Evolutionary conservation across 495 filamentous ascomycete genomes (phyloP), one percentile per base, ranked within the genome.

Genomic region (Tuber borchii): DNA sequence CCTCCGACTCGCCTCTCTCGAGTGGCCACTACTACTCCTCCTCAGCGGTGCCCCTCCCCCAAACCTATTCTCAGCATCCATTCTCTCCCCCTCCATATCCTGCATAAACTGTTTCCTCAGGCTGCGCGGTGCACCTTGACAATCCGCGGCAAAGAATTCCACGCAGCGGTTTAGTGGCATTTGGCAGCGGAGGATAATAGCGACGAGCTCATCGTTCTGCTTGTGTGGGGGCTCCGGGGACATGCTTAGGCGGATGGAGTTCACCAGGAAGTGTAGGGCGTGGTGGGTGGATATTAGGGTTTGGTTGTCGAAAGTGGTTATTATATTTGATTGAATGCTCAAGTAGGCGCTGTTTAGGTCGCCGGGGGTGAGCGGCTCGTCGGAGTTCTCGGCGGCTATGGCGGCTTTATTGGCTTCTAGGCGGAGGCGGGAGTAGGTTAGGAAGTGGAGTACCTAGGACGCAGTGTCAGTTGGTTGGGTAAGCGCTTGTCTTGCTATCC

Each of bases 1-100:
- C 22, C 87, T 84, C 77, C 87, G 88, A 76, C 88, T 89, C 75
- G 86, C 87, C 80, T 90, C 74, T 26, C 79, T 78, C 16, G 40
- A 73, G 37, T 77, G 69, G 1, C 74, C 78, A 22, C 79, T 74
- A 39, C 61, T 43, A 34, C 65, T 70, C 31, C 76, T 70, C 44
- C 78, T 42, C 8, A 76, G 14, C 10, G 65, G 78, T 12, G 71
- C 71, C 12, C 76, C 76, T 31, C 76, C 73, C 22, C 31, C 34
- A 70, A 78, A 74, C 39, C 65, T 77, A 9, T 56, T 61, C 39
- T 80, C 81, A 70, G 79, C 82, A 48, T 82, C 77, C 14, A 79
- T 76, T 10, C 78, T 77, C 69, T 83, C 82, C 19, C 76, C 75
- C 75, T 83, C 78, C 82, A 83, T 83, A 68, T 83, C 82, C 40